phyloP scores from a whole-genome alignment of 2,329 filamentous ascomycete genomes.

The Hypoxylon sp. region DNA sequence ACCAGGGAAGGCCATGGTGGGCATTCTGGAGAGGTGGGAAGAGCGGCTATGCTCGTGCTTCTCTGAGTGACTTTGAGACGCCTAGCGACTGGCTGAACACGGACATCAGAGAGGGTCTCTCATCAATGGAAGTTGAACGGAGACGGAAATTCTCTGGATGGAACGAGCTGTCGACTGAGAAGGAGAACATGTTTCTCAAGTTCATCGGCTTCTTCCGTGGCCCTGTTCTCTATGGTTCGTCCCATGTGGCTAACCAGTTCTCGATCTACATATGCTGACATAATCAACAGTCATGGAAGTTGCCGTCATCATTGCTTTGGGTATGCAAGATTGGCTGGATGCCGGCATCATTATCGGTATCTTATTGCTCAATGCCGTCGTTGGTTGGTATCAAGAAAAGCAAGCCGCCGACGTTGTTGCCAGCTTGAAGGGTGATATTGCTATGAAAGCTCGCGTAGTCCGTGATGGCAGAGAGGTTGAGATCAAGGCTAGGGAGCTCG shows the following conservation, averaged over 20 bases:
- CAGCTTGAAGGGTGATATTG: slow-evolving; percentile 80
- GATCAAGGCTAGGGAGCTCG: slow-evolving; percentile 78
- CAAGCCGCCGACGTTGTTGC: slow-evolving; percentile 82
- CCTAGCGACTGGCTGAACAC: slow-evolving; percentile 80
- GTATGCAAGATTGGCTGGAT: slow-evolving; percentile 81
- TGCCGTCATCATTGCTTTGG: slow-evolving; percentile 78
- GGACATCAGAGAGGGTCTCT: slow-evolving; percentile 76
- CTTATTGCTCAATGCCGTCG: slow-evolving; percentile 77
- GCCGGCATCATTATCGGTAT: slow-evolving; percentile 83
- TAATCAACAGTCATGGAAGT: slow-evolving; percentile 75
- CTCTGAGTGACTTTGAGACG: slow-evolving; percentile 59
- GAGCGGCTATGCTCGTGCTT: slow-evolving; percentile 47
- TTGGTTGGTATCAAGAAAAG: slow-evolving; percentile 85
- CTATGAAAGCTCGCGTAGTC: slow-evolving; percentile 77
- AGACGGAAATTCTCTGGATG: slow-evolving; percentile 77
- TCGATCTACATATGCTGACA: slow-evolving; percentile 25
- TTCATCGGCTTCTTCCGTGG: slow-evolving; percentile 83
- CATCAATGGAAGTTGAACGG: slow-evolving; percentile 70
- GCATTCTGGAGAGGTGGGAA: slow-evolving; percentile 56
- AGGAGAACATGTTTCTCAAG: slow-evolving; percentile 81
- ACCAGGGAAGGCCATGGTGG: slow-evolving; percentile 56
- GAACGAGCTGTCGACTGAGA: slow-evolving; percentile 81
- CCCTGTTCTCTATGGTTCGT: slow-evolving; percentile 80
- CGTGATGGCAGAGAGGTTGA: slow-evolving; percentile 76
- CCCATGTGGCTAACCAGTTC: neutral